phyloP scores from a whole-genome alignment of 768 basidiomycete genomes.

The Mycena leptocephala region DNA sequence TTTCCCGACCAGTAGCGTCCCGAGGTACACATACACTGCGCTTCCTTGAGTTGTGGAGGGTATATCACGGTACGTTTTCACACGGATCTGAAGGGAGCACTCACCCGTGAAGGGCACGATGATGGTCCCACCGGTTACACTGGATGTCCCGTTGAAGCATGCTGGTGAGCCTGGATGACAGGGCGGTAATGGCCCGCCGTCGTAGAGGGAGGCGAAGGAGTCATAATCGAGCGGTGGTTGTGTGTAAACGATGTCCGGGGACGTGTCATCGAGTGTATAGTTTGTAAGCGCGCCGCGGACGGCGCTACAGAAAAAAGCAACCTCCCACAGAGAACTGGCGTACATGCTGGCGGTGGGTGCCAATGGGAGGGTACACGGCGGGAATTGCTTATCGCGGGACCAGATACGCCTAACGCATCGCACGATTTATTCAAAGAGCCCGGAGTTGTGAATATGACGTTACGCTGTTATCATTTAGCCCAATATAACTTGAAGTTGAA shows the following conservation, averaged over 20 bases:
- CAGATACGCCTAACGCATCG: too few relatives aligned
- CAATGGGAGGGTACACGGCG: too few relatives aligned
- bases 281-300: neutral
- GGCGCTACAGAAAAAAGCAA: neutral
- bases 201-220: neutral
- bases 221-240: neutral
- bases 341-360: too few relatives aligned
- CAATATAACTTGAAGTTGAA: too few relatives aligned
- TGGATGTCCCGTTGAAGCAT: constrained; percentile 16
- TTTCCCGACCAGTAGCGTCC: too few relatives aligned
- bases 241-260: neutral
- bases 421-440: too few relatives aligned
- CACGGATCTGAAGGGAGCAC: neutral
- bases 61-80: too few relatives aligned
- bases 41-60: neutral
- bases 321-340: neutral
- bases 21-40: constrained; percentile 24
- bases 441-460: too few relatives aligned
- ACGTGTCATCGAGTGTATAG: neutral
- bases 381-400: too few relatives aligned
- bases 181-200: too few relatives aligned
- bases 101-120: constrained; percentile 13
- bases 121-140: neutral
- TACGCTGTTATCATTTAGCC: too few relatives aligned
- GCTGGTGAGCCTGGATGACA: neutral